phyloP scores from a whole-genome alignment of 1,139 yeast species.

The Diutina rugosa region DNA sequence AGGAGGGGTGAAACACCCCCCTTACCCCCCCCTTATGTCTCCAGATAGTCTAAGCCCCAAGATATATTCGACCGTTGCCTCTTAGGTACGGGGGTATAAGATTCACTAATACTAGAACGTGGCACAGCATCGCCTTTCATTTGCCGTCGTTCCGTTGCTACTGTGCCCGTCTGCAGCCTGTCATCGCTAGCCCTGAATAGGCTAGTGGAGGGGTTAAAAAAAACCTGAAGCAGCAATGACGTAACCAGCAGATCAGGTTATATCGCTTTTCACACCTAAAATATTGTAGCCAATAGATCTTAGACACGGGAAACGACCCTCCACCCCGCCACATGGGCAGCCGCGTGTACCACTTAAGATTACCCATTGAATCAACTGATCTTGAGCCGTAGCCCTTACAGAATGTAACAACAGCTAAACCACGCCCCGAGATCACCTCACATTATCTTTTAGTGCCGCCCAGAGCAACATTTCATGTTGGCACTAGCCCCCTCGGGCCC shows the following conservation, averaged over 20 bases:
- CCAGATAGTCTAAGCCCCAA: no score
- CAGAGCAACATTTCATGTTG: background rate
- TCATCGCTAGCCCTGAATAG: background rate
- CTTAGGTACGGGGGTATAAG: no score
- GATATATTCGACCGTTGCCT: no score
- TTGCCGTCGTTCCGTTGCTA: background rate
- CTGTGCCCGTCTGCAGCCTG: background rate
- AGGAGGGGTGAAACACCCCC: background rate
- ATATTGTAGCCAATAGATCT: background rate
- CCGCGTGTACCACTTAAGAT: background rate
- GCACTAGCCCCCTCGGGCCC: background rate
- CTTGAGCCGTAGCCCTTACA: no score
- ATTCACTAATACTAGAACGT: no score
- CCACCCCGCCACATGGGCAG: background rate
- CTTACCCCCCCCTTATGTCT: no score
- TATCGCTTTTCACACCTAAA: background rate
- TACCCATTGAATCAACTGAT: no score
- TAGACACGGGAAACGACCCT: background rate
- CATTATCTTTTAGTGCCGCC: no score
- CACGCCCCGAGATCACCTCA: no score
- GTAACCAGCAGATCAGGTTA: background rate
- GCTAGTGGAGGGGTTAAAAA: background rate
- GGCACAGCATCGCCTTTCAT: background rate
- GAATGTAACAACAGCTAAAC: no score
- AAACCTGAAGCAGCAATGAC: no score